Evolutionary conservation across 805 yeast species (phyloP).

Genomic region (Starmera caribaea): DNA sequence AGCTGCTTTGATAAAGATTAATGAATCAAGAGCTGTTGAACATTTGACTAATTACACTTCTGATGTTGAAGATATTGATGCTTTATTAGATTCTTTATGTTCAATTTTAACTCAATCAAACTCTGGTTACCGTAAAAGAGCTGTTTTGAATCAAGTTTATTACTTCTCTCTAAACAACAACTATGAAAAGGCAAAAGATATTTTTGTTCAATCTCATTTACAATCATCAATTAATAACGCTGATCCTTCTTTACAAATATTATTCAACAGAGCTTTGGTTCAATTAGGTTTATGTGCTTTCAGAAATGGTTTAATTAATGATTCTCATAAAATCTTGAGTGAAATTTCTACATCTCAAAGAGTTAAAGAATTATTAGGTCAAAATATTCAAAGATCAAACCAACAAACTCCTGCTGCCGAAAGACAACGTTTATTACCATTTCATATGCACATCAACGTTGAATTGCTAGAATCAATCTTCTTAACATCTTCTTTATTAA

Average conservation of each 20-base stretch:
- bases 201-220: conserved; percentile 78
- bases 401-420: conserved; percentile 47
- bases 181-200: conserved; percentile 77
- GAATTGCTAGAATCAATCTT: conserved; percentile 92
- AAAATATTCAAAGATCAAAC: conserved; percentile 66
- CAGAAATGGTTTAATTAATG: conserved; percentile 77
- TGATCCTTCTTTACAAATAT: conserved; percentile 79
- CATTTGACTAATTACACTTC: conserved; percentile 24
- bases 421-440: conserved; percentile 81
- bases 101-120: conserved; percentile 58
- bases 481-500: conserved; percentile 79
- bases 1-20: conserved; percentile 51
- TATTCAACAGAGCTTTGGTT: conserved; percentile 90
- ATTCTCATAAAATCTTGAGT: conserved; percentile 76
- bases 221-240: conserved; percentile 77
- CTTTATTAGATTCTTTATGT: conserved; percentile 56
- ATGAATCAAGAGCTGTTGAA: conserved; percentile 74
- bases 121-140: conserved; percentile 66
- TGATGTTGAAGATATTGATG: conserved; percentile 31
- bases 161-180: conserved; percentile 85
- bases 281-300: conserved; percentile 95
- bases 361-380: conserved; percentile 89
- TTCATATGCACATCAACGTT: conserved; percentile 95
- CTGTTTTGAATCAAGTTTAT: conserved; percentile 77
- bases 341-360: conserved; percentile 83